Conservation (phyloP, 345 rosid genomes). For the Ceriops zippeliana region DNA sequence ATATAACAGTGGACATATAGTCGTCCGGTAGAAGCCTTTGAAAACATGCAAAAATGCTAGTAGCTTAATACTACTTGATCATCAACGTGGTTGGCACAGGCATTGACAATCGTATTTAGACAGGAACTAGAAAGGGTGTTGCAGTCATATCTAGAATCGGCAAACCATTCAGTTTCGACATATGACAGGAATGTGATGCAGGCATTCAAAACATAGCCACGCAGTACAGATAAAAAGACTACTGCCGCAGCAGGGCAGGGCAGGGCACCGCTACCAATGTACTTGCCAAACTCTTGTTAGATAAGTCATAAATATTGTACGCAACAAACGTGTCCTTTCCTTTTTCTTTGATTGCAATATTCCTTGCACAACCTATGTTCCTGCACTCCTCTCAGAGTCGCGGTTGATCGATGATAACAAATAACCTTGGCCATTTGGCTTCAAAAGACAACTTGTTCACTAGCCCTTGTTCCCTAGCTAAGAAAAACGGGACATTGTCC, state of each 20-base stretch:
- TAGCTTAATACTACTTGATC: neutral
- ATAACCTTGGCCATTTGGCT: neutral
- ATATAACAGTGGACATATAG: no score
- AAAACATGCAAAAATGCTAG: neutral
- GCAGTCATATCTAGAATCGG: neutral
- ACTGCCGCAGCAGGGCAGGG: neutral
- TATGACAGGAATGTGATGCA: constrained; percentile 22
- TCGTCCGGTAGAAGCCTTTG: no score
- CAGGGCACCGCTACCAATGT: constrained; percentile 6
- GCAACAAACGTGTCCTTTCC: neutral
- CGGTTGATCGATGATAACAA: neutral
- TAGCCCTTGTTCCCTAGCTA: constrained; percentile 1
- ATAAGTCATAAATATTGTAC: constrained; percentile 36
- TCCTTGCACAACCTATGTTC: no score
- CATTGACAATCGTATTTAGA: no score
- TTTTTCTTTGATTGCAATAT: no score
- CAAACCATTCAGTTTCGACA: constrained; percentile 11
- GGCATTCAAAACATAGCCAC: constrained; percentile 19
- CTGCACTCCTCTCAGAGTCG: neutral
- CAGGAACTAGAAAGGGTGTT: no score
- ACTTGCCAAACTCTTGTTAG: constrained; percentile 23
- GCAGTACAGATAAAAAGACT: neutral
- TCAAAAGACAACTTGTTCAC: neutral
- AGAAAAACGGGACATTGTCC: neutral
- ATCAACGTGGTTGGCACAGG: no score